phyloP scores from a whole-genome alignment of 139 green algal species.

The Volvox reticuliferus region DNA sequence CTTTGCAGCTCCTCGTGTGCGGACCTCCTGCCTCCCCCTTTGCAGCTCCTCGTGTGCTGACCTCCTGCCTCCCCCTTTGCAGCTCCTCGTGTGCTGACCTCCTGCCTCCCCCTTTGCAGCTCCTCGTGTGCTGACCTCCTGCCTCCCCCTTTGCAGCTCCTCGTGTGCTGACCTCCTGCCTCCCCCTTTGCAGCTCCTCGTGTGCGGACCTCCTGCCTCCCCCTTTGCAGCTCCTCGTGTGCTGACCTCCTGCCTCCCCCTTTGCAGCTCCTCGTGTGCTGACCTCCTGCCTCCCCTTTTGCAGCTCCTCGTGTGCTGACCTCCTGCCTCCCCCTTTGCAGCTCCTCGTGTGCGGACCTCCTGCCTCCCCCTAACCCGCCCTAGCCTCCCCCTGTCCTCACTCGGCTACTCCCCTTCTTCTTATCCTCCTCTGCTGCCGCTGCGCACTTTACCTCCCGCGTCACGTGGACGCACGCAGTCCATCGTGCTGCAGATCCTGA shows the following conservation, averaged over 20 bases:
- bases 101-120: not conserved
- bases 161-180: too few relatives aligned
- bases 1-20: too few relatives aligned
- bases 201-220: not conserved
- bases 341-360: not conserved
- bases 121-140: not conserved
- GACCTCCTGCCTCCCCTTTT: not conserved
- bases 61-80: not conserved
- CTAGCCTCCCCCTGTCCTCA: too few relatives aligned
- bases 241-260: too few relatives aligned
- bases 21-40: too few relatives aligned
- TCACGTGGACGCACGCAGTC: slow-evolving; percentile 55
- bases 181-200: not conserved
- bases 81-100: too few relatives aligned
- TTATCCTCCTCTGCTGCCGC: not conserved
- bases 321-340: too few relatives aligned
- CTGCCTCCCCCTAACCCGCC: not conserved
- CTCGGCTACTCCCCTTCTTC: not conserved
- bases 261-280: not conserved
- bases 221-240: too few relatives aligned
- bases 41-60: not conserved
- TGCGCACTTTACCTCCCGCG: not conserved
- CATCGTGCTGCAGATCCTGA: slow-evolving; percentile 86
- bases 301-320: too few relatives aligned
- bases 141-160: not conserved